phyloP scores from a whole-genome alignment of 2,329 filamentous ascomycete species.

The Pseudogymnoascus sp. region DNA sequence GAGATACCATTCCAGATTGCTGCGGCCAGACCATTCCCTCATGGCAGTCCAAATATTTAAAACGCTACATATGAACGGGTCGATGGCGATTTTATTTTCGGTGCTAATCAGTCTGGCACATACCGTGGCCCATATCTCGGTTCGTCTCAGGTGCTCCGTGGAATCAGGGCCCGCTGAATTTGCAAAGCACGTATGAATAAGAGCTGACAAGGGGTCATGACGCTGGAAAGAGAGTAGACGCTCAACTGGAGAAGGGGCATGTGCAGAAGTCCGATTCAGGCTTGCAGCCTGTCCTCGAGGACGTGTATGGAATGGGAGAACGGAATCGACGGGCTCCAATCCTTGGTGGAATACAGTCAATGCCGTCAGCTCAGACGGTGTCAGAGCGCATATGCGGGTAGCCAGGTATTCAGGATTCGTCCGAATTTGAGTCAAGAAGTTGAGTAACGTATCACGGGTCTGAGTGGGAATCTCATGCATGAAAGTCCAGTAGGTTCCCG shows the following conservation, averaged over 20 bases:
- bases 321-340: conserved; percentile 73
- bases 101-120: conserved; percentile 70
- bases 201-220: conserved; percentile 73
- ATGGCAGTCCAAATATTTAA: conserved; percentile 81
- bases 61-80: conserved; percentile 74
- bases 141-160: conserved; percentile 68
- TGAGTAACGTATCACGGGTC: conserved; percentile 65
- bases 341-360: conserved; percentile 72
- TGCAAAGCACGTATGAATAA: conserved; percentile 84
- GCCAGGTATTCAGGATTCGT: conserved; percentile 85
- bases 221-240: conserved; percentile 81
- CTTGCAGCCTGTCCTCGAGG: conserved; percentile 36
- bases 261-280: conserved; percentile 37
- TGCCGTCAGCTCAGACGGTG: conserved; percentile 65
- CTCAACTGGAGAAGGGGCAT: conserved; percentile 60
- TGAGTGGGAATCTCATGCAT: conserved; percentile 67
- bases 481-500: conserved; percentile 45
- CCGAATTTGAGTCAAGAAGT: conserved; percentile 72
- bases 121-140: conserved; percentile 80
- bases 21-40: conserved; percentile 81
- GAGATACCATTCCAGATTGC: conserved; percentile 86
- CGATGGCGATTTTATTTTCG: conserved; percentile 65
- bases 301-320: conserved; percentile 60
- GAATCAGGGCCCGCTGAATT: conserved; percentile 76
- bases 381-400: conserved; percentile 67